These are phyloP conservation scores for Trametes villosa DNA, from an alignment of 768 basidiomycete species.

Conservation along the genomic window DNA sequence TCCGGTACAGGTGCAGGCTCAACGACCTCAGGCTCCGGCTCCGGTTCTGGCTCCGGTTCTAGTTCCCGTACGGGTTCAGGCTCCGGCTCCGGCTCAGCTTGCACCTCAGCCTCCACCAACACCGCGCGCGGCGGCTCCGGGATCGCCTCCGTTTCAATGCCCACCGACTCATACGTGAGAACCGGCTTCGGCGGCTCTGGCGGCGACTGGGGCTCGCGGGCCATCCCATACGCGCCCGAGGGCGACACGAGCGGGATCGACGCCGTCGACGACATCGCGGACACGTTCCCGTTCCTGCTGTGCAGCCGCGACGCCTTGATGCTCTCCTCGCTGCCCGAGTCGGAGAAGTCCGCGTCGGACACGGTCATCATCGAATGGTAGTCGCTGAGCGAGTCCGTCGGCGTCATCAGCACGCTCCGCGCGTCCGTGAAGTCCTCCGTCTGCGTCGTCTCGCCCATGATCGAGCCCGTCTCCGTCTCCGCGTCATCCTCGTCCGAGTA, in stretches of 20 bases:
- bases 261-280: conserved; percentile 36
- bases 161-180: conserved; percentile 58
- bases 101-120: conserved; percentile 4
- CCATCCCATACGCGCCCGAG: conserved; percentile 16
- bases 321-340: conserved; percentile 67
- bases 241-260: conserved; percentile 17
- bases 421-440: conserved; percentile 79
- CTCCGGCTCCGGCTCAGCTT: conserved; percentile 18
- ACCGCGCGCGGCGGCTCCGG: neutral
- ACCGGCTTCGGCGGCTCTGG: conserved; percentile 26
- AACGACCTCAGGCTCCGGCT: conserved; percentile 21
- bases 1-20: conserved; percentile 34
- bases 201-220: conserved; percentile 5
- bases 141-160: conserved; percentile 38
- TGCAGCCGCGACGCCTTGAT: conserved; percentile 65
- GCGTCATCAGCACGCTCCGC: conserved; percentile 62
- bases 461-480: conserved; percentile 62
- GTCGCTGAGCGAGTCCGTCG: conserved; percentile 69
- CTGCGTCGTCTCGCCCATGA: conserved; percentile 57
- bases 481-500: conserved; percentile 43
- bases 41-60: conserved; percentile 4
- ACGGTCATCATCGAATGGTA: conserved; percentile 77
- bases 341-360: conserved; percentile 69
- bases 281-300: conserved; percentile 27
- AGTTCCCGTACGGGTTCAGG: conserved; percentile 13